Evolutionary conservation across 495 filamentous ascomycete genomes (phyloP).

Genomic region (Tuber calosporum): DNA sequence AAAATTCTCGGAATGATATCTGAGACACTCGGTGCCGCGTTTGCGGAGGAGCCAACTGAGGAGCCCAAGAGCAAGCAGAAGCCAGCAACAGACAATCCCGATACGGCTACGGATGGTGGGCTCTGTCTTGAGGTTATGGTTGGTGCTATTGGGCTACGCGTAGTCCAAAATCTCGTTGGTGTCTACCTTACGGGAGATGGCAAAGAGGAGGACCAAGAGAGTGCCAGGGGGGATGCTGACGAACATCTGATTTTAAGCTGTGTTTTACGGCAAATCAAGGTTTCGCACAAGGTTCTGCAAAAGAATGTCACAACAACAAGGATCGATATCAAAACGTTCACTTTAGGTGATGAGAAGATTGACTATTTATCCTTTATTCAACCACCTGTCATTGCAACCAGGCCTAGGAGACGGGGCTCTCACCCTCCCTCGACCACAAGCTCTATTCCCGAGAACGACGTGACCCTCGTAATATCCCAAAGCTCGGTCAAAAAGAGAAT

Average conservation of each 20-base stretch:
- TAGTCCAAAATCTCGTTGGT: slow-evolving; percentile 49
- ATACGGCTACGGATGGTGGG: slow-evolving; percentile 32
- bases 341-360: slow-evolving; percentile 64
- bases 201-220: slow-evolving; percentile 16
- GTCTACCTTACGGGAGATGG: slow-evolving; percentile 36
- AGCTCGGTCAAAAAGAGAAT: slow-evolving; percentile 51
- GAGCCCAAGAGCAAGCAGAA: slow-evolving; percentile 27
- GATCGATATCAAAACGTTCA: slow-evolving; percentile 58
- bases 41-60: slow-evolving; percentile 38
- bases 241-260: slow-evolving; percentile 46
- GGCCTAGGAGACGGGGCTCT: slow-evolving; percentile 60
- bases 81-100: slow-evolving; percentile 23
- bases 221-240: slow-evolving; percentile 45
- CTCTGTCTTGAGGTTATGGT: slow-evolving; percentile 25
- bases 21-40: slow-evolving; percentile 49
- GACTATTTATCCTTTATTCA: slow-evolving; percentile 68
- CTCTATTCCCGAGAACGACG: slow-evolving; percentile 50
- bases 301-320: slow-evolving; percentile 43
- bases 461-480: slow-evolving; percentile 56
- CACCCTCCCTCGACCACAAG: slow-evolving; percentile 48
- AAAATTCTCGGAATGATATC: slow-evolving; percentile 59
- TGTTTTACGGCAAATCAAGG: slow-evolving; percentile 46
- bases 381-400: slow-evolving; percentile 8
- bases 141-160: slow-evolving; percentile 43
- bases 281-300: slow-evolving; percentile 41